Evolutionary conservation across 495 filamentous ascomycete species (phyloP), one percentile per base, ranked within the genome.

Genomic region (Sordaria brevicollis): DNA sequence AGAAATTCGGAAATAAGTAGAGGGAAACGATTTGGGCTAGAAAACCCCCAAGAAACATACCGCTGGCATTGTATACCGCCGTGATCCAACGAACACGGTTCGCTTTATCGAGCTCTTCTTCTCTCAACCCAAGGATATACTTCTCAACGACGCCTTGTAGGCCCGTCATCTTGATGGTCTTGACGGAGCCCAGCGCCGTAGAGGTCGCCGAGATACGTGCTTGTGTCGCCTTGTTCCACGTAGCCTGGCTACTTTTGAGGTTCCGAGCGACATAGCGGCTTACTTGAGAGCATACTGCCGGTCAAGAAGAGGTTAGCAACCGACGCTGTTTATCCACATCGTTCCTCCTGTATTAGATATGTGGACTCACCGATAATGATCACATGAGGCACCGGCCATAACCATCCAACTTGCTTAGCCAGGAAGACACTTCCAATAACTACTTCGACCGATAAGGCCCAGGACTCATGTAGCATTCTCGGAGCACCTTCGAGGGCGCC

Each of bases 101-200:
- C 0, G 88, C 87, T 66, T 86, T 85, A 0, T 80, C 72, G 4
- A 91, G 68, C 70, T 92, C 90, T 17, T 84, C 74, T 8, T 82
- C 68, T n/a, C 90, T 83, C 6, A 90, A 75, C 0, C 75, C 71
- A 54, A 88, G 81, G 1, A 91, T 77, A 21, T 77, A 81, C 19
- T 74, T 29, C 2, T 76, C 74, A 2, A 88, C 70, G 3, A 57
- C 66, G 0, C 79, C 71, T n/a, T 82, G 81, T 6, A 90, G 74
- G 1, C 88, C 89, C 5, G 88, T 82, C 84, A 89, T 88, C 71
- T 90, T 91, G 41, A 92, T 78, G 15, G 80, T 79, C 71, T 90
- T 89, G 73, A 89, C 87, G 0, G 85, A 81, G 11, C 83, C 78
- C 5, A 91, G 74, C 79, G 87, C 84, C 0, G 82, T 73, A 6